Evolutionary conservation across 352 stramenopile genomes (phyloP).

Genomic region (Pilasporangium apinafurcum): DNA sequence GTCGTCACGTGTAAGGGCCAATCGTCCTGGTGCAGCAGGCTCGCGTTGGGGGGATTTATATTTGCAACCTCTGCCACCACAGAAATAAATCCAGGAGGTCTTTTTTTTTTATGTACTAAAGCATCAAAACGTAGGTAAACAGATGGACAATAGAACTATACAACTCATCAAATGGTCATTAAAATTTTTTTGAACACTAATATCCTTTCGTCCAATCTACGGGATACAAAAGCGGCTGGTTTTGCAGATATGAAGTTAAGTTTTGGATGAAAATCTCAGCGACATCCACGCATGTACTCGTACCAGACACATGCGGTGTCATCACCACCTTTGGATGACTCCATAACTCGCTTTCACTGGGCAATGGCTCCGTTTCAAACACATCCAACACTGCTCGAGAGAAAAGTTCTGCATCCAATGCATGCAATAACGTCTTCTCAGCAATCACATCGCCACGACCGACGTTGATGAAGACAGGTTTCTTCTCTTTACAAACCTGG

Average conservation of each 20-base stretch:
- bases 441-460: conserved; percentile 77
- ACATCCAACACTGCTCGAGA: conserved; percentile 61
- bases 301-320: conserved; percentile 77
- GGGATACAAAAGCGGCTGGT: conserved; percentile 28
- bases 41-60: conserved; percentile 25
- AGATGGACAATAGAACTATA: too few species aligned
- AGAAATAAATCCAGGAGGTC: conserved; percentile 4
- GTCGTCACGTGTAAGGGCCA: background rate
- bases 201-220: conserved; percentile 54
- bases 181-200: too few species aligned
- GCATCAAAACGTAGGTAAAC: conserved; percentile 11
- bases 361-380: conserved; percentile 51
- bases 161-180: too few species aligned
- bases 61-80: conserved; percentile 14
- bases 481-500: conserved; percentile 29
- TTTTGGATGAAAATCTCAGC: conserved; percentile 66
- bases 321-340: conserved; percentile 47
- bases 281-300: conserved; percentile 71
- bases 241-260: conserved; percentile 35
- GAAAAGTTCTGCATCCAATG: conserved; percentile 55
- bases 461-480: conserved; percentile 87
- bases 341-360: conserved; percentile 56
- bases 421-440: conserved; percentile 41
- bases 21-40: conserved; percentile 4
- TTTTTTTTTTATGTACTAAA: background rate